These are phyloP conservation scores for Mycena sanguinolenta DNA, from an alignment of 768 basidiomycete genomes.

Conservation along the genomic window DNA sequence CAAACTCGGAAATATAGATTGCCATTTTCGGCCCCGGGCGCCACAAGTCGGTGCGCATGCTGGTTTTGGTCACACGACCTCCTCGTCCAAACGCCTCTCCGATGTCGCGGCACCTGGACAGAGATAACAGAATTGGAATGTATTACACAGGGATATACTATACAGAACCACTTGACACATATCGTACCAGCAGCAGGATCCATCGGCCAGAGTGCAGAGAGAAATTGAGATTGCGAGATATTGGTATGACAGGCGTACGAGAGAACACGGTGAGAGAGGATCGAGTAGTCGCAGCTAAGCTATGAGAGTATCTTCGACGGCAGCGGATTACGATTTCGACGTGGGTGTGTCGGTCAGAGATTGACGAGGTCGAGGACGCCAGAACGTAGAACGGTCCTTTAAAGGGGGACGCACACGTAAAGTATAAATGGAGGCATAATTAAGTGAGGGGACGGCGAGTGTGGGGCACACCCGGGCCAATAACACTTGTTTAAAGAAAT, in stretches of 20 bases:
- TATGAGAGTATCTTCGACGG: conserved; percentile 25
- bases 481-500: conserved; percentile 31
- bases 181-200: conserved; percentile 7
- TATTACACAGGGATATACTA: conserved; percentile 27
- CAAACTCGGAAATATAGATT: too few relatives aligned
- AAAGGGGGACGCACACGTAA: conserved; percentile 31
- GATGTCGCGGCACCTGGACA: too few relatives aligned
- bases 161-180: conserved; percentile 30
- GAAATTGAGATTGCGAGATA: conserved; percentile 33
- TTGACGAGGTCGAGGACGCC: not conserved
- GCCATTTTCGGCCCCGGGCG: too few relatives aligned
- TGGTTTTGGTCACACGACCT: too few relatives aligned
- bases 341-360: conserved; percentile 1
- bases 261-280: conserved; percentile 20
- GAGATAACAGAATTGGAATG: not conserved
- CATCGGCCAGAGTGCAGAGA: conserved; percentile 10
- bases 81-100: too few relatives aligned
- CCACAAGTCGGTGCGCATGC: too few relatives aligned
- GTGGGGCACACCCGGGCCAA: conserved; percentile 25
- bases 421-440: conserved; percentile 37
- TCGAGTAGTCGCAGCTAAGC: conserved; percentile 27
- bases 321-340: conserved; percentile 21
- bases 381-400: conserved; percentile 26
- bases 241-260: conserved; percentile 24
- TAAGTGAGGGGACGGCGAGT: conserved; percentile 38